phyloP scores from a whole-genome alignment of 495 filamentous ascomycete genomes.

The Aspergillus sparsus region DNA sequence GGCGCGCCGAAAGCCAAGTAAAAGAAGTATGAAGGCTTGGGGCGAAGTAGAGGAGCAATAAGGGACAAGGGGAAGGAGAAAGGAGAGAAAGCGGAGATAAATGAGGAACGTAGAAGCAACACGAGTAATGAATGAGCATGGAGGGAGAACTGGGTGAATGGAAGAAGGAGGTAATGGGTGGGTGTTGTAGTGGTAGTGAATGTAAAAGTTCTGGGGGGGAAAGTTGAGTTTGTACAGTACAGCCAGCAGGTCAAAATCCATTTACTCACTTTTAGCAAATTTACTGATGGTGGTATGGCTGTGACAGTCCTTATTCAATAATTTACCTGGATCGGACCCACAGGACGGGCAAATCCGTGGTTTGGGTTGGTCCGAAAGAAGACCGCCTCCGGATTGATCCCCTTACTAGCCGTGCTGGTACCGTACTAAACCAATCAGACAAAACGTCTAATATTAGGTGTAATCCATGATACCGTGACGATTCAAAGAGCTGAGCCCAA shows the following conservation, averaged over 20 bases:
- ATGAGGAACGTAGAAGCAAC: conserved; percentile 2
- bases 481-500: neutral
- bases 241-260: conserved; percentile 23
- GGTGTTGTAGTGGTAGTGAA: conserved; percentile 33
- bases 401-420: conserved; percentile 10
- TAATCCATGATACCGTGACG: neutral
- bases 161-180: conserved; percentile 29
- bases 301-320: conserved; percentile 16
- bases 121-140: neutral
- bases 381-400: conserved; percentile 19
- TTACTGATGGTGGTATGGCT: neutral
- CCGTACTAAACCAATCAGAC: conserved; percentile 3
- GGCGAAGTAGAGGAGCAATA: conserved; percentile 12
- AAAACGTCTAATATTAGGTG: neutral
- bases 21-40: conserved; percentile 1
- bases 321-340: conserved; percentile 17
- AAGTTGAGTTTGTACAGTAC: conserved; percentile 37
- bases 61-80: conserved; percentile 8
- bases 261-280: conserved; percentile 4
- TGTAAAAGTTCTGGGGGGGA: conserved; percentile 23
- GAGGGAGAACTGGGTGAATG: conserved; percentile 17
- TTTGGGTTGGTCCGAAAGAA: conserved; percentile 7
- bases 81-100: conserved; percentile 8
- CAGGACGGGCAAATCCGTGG: conserved; percentile 3
- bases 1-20: neutral